Percentiles rank a stretch among this genome's conserved stretches.
These are phyloP conservation scores for Talaromyces nanjingensis DNA, from an alignment of 495 filamentous ascomycete species.

Conservation along the genomic window DNA sequence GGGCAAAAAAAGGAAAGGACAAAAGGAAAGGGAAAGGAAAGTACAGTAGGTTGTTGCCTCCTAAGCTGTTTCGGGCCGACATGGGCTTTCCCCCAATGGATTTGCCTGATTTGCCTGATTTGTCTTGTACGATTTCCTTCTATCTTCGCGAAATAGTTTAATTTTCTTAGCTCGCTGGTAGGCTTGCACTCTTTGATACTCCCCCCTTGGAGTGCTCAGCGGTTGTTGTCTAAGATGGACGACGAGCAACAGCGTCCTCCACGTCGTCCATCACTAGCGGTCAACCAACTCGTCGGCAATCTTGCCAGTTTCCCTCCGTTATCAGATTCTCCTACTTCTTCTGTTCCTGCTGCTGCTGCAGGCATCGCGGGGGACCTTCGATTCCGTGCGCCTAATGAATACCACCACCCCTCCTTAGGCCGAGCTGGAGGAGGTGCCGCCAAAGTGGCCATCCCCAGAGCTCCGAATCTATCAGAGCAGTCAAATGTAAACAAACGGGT, in stretches of 20 bases:
- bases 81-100: neutral
- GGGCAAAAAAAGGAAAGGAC: neutral
- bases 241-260: slow-evolving; percentile 7
- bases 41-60: neutral
- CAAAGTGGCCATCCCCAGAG: slow-evolving; percentile 35
- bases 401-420: slow-evolving; percentile 12
- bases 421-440: slow-evolving; percentile 17
- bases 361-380: slow-evolving; percentile 16
- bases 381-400: slow-evolving; percentile 9
- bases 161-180: neutral
- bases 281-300: slow-evolving; percentile 15
- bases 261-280: slow-evolving; percentile 16
- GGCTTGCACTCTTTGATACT: neutral
- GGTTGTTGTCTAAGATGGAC: neutral
- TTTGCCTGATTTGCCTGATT: neutral
- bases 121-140: neutral
- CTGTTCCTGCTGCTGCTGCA: slow-evolving; percentile 6
- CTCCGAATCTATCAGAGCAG: slow-evolving; percentile 18
- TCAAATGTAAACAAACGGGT: slow-evolving; percentile 31
- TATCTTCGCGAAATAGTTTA: neutral
- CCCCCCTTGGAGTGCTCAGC: neutral
- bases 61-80: slow-evolving; percentile 11
- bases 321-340: slow-evolving; percentile 11
- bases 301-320: slow-evolving; percentile 13
- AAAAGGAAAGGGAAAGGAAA: neutral